Evolutionary conservation across 495 filamentous ascomycete species (phyloP), one percentile per base, ranked within the genome.

Genomic region (Glutinoglossum americanum): DNA sequence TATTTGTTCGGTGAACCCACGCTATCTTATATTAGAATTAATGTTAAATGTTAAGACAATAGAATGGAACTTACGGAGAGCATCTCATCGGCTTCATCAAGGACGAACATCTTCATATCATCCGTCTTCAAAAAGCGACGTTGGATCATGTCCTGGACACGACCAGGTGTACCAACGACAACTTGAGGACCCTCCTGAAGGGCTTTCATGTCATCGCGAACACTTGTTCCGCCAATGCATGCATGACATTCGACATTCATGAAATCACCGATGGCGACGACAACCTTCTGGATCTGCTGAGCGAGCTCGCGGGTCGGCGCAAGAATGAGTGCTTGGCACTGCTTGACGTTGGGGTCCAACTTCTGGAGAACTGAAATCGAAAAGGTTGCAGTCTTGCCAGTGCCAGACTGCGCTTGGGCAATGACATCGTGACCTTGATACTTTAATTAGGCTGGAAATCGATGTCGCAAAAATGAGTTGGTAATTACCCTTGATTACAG

Each of bases 201-300:
- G 67, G 90, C 93, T 71, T 87, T 83, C 63, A 97, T 96, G 70
- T 99, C 92, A 61, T 97, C 90, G 48, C 92, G 86, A 57, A 99
- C 86, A 65, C 90, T 95, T 60, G 92, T 99, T 32, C 92, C 92
- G 61, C 92, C 92, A 71, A 99, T 99, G 69, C 93, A 97, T 62
- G 92, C 89, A 64, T 99, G 92, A 71, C 93, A 97, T 70, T 99
- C 87, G 1, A 97, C 85, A 66, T 97, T 99, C 93, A 97, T 97
- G 75, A 93, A 99, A 68, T 99, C 92, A 54, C 92, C 92, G 30
- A 99, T 81, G 17, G 89, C 92, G 77, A 97, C 87, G 62, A 99
- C 81, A 56, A 99, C 92, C 51, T 87, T 93, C 67, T 97, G 92
- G 63, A 99, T 99, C 70, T 99, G 92, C 56, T 88, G 92, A 37